Evolutionary conservation across 495 filamentous ascomycete genomes (phyloP), one percentile per base, ranked within the genome.

Genomic region (Penicillium samsonianum): DNA sequence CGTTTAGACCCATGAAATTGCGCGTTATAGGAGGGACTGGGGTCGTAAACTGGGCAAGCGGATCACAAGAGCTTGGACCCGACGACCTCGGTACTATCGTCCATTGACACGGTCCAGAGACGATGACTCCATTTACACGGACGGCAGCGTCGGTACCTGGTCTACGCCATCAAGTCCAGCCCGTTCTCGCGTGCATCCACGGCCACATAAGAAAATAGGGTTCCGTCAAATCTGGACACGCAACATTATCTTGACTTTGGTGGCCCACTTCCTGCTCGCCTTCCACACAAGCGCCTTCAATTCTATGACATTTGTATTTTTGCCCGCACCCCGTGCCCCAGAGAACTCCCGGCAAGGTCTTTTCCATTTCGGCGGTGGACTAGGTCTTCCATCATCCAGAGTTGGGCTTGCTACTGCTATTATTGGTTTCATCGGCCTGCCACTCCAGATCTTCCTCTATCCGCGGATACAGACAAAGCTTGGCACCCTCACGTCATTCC

Each of bases 231-330:
- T 89, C 31, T 88, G 83, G 73, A 87, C 87, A 0, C 73, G 72
- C 16, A 85, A 87, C 43, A 79, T 90, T 7, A 57, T 86, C 20
- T 68, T 80, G 8, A 87, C 87, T 0, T 71, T 91, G 1, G 62
- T 89, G 33, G 78, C 80, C 4, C 86, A 90, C 33, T 83, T 81
- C 38, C 75, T 90, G 9, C 75, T 92, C 16, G 82, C 85, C n/a
- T 77, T 90, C 59, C 90, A 93, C 67, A 84, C 87, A 33, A 82
- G 85, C 35, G 85, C 89, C 8, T 93, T 90, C 77, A 88, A 87
- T 70, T 80, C 86, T 45, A 78, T 92, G 62, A 87, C 87, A 44
- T 89, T 87, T 48, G 80, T 89, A 23, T 90, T 88, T 66, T 74
- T 93, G 49, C 87, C 86, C 9, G 84, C 84, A 3, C 87, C 88